Conservation (phyloP, 2,329 filamentous ascomycete species). For the Alternaria postmessia region DNA sequence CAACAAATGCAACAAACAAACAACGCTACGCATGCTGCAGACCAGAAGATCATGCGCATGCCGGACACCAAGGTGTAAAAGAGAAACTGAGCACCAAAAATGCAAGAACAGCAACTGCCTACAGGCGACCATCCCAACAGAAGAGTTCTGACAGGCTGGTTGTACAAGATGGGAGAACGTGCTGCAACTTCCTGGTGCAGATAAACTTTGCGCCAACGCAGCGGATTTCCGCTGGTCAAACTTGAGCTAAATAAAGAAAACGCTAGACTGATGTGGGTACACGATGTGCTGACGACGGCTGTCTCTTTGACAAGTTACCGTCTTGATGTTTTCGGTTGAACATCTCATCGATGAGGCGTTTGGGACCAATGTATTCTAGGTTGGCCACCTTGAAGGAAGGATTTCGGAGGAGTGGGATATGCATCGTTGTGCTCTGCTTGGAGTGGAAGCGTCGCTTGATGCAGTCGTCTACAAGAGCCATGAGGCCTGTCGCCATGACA, state of each 20-base stretch:
- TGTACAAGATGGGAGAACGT: conserved; percentile 34
- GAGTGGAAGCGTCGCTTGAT: conserved; percentile 80
- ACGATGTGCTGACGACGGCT: conserved; percentile 37
- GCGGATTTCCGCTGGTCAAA: conserved; percentile 27
- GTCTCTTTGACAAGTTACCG: conserved; percentile 34
- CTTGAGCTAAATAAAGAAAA: conserved; percentile 14
- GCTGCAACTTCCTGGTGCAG: conserved; percentile 26
- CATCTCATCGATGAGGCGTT: conserved; percentile 69
- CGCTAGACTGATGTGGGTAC: conserved; percentile 23
- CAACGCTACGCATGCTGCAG: conserved; percentile 28
- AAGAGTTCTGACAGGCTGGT: conserved; percentile 34
- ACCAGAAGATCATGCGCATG: conserved; percentile 16
- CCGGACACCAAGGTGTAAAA: conserved; percentile 26
- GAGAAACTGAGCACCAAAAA: conserved; percentile 23
- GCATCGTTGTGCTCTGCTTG: conserved; percentile 60
- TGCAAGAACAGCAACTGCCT: conserved; percentile 17
- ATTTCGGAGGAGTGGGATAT: conserved; percentile 60
- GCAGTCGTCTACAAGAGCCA: conserved; percentile 88
- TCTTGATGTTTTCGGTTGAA: conserved; percentile 59
- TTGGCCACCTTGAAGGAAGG: conserved; percentile 61
- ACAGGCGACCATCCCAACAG: conserved; percentile 29
- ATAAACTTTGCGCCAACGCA: conserved; percentile 19
- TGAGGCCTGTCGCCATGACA: conserved; percentile 87
- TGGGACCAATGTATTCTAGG: conserved; percentile 69
- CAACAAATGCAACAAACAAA: conserved; percentile 35